Evolutionary conservation across 2,329 filamentous ascomycete species (phyloP).

Genomic region (Ophiocordyceps camponoti-saundersi): DNA sequence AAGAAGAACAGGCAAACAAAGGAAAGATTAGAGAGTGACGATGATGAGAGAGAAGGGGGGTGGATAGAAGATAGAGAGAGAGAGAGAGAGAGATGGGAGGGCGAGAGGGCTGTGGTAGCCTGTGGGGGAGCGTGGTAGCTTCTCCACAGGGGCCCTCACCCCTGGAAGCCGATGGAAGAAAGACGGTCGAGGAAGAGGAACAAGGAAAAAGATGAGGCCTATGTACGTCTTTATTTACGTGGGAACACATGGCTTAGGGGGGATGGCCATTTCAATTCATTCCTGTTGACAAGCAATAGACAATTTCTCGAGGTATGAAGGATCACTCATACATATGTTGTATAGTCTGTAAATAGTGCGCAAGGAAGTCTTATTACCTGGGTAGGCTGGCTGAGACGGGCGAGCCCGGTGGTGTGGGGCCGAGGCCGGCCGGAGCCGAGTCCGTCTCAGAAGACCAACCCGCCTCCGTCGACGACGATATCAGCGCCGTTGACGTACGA

Average conservation of each 20-base stretch:
- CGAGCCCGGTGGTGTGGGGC: no score
- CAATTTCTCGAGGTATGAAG: no score
- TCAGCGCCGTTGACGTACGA: slow-evolving; percentile 54
- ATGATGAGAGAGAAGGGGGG: not conserved
- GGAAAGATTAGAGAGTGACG: not conserved
- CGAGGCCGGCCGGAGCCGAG: not conserved
- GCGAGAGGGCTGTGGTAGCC: not conserved
- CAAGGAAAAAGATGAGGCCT: not conserved
- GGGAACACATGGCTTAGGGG: no score
- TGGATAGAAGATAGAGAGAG: not conserved
- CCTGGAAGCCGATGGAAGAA: slow-evolving; percentile 19
- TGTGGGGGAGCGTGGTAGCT: not conserved
- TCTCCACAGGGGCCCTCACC: slow-evolving; percentile 11
- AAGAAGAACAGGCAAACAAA: not conserved
- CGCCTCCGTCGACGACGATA: slow-evolving; percentile 45
- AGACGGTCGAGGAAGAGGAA: slow-evolving; percentile 1
- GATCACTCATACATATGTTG: no score
- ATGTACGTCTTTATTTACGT: not conserved
- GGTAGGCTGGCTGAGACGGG: no score
- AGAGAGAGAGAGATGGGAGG: not conserved
- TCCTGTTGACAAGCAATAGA: no score
- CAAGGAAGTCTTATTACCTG: no score
- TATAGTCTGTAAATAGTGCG: no score
- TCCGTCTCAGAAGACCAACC: slow-evolving; percentile 5
- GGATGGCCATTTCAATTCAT: no score